Conservation (phyloP, 2,329 filamentous ascomycete genomes). For the Tolypocladium endophyticum region DNA sequence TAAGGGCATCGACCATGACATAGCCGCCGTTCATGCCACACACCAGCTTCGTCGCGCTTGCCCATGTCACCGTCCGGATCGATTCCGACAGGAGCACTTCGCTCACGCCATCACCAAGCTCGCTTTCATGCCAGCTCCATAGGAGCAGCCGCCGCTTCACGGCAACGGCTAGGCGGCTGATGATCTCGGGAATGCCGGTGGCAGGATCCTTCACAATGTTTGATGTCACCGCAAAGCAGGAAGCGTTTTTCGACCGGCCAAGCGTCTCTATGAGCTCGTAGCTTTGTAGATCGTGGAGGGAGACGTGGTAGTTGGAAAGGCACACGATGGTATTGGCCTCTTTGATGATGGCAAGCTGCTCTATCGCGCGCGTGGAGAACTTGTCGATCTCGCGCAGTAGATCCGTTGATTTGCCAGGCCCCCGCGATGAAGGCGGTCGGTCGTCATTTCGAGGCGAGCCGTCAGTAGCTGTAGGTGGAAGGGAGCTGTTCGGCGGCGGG, state of each 20-base stretch:
- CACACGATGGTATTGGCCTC: slow-evolving; percentile 88
- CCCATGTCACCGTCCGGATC: slow-evolving; percentile 86
- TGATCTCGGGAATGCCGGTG: slow-evolving; percentile 85
- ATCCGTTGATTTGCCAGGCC: slow-evolving; percentile 54
- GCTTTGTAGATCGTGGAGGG: slow-evolving; percentile 77
- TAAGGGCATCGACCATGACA: slow-evolving; percentile 75
- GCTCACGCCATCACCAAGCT: slow-evolving; percentile 60
- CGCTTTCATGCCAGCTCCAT: slow-evolving; percentile 96
- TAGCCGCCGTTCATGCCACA: slow-evolving; percentile 89
- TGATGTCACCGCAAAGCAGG: slow-evolving; percentile 83
- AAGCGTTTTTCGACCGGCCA: slow-evolving; percentile 75
- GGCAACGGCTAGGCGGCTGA: slow-evolving; percentile 81
- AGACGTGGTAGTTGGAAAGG: slow-evolving; percentile 80
- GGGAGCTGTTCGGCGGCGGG: slow-evolving; percentile 22
- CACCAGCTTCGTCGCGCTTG: slow-evolving; percentile 73
- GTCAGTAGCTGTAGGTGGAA: slow-evolving; percentile 11
- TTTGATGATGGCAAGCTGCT: slow-evolving; percentile 92
- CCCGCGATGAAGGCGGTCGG: slow-evolving; percentile 14
- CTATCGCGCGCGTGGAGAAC: slow-evolving; percentile 81
- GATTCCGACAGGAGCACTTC: slow-evolving; percentile 76
- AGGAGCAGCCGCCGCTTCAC: slow-evolving; percentile 83
- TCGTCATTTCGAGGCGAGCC: slow-evolving; percentile 18
- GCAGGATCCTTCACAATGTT: slow-evolving; percentile 86
- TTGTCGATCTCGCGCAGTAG: slow-evolving; percentile 86
- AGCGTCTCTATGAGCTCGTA: slow-evolving; percentile 75